Base-by-base conservation (phyloP, 257 asterid species). In the Nicotiana paniculata region DNA sequence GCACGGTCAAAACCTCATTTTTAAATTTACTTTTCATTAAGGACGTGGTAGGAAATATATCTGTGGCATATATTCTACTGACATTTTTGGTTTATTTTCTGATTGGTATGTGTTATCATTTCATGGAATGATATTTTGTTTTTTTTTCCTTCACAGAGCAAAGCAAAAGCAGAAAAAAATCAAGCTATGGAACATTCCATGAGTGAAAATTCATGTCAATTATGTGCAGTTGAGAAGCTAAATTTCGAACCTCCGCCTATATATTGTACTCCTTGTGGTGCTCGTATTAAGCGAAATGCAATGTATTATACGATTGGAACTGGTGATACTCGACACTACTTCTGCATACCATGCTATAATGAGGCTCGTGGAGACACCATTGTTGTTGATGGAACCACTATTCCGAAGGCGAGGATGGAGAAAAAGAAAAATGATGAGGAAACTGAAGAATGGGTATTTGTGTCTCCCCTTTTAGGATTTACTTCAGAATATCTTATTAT, bases 211-310 rank as follows among this genome's bases (percentile, higher is more conserved):
- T 96, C 96, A 65, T 96, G 99, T 87, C 99, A 96, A 90, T 86
- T 96, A 88, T 96, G 99, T 93, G 98, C 97, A 32, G 99, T 95
- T 83, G 99, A 96, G 93, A 96, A 90, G 90, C 97, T 96, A 81
- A 88, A 92, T 35, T 96, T 96, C 86, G 99, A 96, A 88, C 98
- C 99, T 58, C 98, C 98, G 77, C 98, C 98, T 77, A 88, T 93
- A 28, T 96, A 94, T 88, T 96, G 99, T 85, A 90, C 97, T 55
- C 95, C 97, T 48, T 96, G 99, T 86, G 97, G 97, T 77, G 93
- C 91, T 85, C 99, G 98, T 68, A 91, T 96, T 54, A 96, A 96
- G 88, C 91, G 98, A 89, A 96, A 96, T 81, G 98, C 93, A 37
- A 90, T 89, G 97, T 94, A 96, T 88, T 95, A 96, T 85, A 93